These are phyloP conservation scores for Papiliotrema fonsecae DNA, from an alignment of 1,284 basidiomycete genomes.

Conservation along the genomic window DNA sequence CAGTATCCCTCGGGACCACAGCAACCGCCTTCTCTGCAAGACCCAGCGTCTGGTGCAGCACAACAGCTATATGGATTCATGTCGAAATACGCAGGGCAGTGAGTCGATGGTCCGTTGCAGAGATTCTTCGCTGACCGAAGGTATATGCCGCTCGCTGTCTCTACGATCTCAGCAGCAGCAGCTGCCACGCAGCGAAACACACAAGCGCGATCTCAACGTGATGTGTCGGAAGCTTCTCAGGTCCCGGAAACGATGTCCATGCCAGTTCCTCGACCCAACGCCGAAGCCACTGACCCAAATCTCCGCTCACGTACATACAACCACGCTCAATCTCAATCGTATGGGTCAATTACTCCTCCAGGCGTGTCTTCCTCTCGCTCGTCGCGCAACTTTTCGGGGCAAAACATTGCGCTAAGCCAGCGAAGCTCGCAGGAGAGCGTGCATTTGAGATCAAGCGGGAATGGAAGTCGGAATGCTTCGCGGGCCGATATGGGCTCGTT, in stretches of 20 bases:
- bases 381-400: not conserved
- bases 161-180: conserved; percentile 34
- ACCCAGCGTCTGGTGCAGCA: conserved; percentile 42
- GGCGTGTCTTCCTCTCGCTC: not conserved
- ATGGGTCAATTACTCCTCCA: too few relatives aligned
- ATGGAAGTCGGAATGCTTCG: not conserved
- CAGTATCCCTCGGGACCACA: conserved; percentile 10
- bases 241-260: conserved; percentile 26
- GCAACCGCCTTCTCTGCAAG: conserved; percentile 41
- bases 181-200: conserved; percentile 5
- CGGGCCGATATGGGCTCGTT: conserved; percentile 14
- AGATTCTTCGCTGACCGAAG: conserved; percentile 13
- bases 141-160: conserved; percentile 40
- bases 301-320: conserved; percentile 25
- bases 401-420: not conserved
- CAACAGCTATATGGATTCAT: conserved; percentile 37
- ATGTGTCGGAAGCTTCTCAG: conserved; percentile 5
- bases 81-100: conserved; percentile 36
- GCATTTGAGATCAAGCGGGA: conserved; percentile 3
- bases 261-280: conserved; percentile 29
- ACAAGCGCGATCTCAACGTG: not conserved
- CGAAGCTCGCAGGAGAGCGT: conserved; percentile 8
- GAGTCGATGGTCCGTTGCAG: conserved; percentile 11
- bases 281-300: conserved; percentile 9
- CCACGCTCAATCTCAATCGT: conserved; percentile 4